These are phyloP conservation scores for Xylariaceae sp. DNA, from an alignment of 2,329 filamentous ascomycete genomes.

Conservation along the genomic window DNA sequence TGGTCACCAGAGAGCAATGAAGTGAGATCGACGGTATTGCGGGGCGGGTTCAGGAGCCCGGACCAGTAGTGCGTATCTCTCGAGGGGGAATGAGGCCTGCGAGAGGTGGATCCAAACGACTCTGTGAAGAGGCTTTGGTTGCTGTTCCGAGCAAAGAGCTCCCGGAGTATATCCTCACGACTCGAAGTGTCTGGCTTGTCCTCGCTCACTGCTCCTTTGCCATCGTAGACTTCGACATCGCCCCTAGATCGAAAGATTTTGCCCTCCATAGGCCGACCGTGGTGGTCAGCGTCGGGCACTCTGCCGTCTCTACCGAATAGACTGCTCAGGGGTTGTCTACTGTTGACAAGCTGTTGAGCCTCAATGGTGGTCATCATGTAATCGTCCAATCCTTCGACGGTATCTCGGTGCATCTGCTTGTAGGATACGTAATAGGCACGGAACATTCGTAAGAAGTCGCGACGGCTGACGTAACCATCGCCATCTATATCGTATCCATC, in stretches of 20 bases:
- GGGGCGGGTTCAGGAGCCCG: constrained; percentile 43
- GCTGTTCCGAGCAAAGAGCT: constrained; percentile 50
- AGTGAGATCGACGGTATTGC: constrained; percentile 40
- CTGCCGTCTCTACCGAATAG: constrained; percentile 75
- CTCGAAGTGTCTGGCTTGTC: constrained; percentile 66
- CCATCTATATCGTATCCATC: constrained; percentile 89
- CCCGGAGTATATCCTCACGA: constrained; percentile 66
- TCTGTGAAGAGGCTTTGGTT: constrained; percentile 44
- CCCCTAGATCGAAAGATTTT: constrained; percentile 70
- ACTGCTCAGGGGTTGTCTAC: constrained; percentile 77
- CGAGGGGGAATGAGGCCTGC: constrained; percentile 35
- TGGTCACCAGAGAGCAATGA: constrained; percentile 41
- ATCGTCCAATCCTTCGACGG: constrained; percentile 78
- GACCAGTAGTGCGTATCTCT: constrained; percentile 40
- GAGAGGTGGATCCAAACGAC: constrained; percentile 41
- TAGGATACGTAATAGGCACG: constrained; percentile 90
- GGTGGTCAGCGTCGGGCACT: constrained; percentile 69
- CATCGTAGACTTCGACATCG: constrained; percentile 68
- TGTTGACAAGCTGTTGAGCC: constrained; percentile 76
- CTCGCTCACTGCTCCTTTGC: constrained; percentile 63
- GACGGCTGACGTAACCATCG: constrained; percentile 84
- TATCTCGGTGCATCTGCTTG: constrained; percentile 86
- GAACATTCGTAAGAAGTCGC: constrained; percentile 91
- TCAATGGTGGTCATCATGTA: constrained; percentile 78
- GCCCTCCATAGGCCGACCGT: constrained; percentile 67